phyloP scores from a whole-genome alignment of 2,329 filamentous ascomycete species.

The Venturia pyrina region DNA sequence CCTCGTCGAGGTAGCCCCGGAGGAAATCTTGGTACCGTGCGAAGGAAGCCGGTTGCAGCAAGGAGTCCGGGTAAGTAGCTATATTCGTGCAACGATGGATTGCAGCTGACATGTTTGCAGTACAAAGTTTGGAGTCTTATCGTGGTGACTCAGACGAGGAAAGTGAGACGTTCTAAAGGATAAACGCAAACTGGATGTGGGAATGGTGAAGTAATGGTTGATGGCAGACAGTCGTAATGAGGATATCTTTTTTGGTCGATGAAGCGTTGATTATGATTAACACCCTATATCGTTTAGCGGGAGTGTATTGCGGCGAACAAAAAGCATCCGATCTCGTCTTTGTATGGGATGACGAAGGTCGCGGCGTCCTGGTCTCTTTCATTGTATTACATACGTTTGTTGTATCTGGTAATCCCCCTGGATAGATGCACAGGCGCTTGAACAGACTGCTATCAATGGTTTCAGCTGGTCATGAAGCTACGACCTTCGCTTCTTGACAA shows the following conservation, averaged over 20 bases:
- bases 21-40: background rate
- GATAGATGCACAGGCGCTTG: background rate
- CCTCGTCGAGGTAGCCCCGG: constrained; percentile 3
- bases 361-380: background rate
- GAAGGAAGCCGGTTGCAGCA: background rate
- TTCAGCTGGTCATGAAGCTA: background rate
- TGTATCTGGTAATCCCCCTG: background rate
- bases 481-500: background rate
- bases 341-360: background rate
- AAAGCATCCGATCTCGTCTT: background rate
- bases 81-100: background rate
- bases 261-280: constrained; percentile 1
- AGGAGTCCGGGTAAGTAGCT: background rate
- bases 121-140: constrained; percentile 7
- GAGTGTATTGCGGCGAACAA: background rate
- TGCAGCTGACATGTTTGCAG: background rate
- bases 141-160: constrained; percentile 8
- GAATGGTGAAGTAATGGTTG: background rate
- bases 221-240: background rate
- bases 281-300: background rate
- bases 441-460: background rate
- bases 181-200: background rate
- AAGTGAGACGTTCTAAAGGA: constrained; percentile 2
- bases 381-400: background rate
- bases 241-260: background rate